Evolutionary conservation across 148 eudicot species (phyloP).

Genomic region (Chenopodium berlandieri): DNA sequence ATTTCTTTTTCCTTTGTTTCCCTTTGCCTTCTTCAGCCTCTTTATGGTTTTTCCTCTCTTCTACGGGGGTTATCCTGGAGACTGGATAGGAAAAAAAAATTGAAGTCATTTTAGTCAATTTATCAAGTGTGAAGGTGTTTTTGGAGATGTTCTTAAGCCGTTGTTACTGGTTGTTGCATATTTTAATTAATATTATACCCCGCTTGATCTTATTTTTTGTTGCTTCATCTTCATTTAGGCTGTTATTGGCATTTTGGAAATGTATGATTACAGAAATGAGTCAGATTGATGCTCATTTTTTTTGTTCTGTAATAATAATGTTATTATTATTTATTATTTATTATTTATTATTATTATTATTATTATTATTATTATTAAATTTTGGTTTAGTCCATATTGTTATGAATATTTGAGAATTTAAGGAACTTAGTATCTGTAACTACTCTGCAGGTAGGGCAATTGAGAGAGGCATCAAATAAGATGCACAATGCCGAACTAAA

Average conservation of each 20-base stretch:
- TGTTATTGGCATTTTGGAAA: background rate
- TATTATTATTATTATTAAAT: background rate
- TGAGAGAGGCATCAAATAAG: slow-evolving; percentile 79
- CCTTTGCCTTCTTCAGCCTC: background rate
- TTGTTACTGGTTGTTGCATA: background rate
- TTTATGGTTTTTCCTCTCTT: background rate
- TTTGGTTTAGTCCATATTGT: background rate
- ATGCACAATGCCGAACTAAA: slow-evolving; percentile 74
- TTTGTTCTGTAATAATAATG: background rate
- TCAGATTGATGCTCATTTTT: background rate
- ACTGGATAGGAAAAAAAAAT: background rate
- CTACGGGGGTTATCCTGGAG: background rate
- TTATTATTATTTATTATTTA: too few relatives aligned
- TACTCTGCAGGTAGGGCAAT: slow-evolving; percentile 66
- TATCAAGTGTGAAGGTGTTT: background rate
- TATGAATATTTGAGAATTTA: background rate
- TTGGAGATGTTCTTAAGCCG: background rate
- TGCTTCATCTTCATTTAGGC: background rate
- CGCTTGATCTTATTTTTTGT: background rate
- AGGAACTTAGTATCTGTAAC: background rate
- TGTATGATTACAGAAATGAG: background rate
- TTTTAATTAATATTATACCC: background rate
- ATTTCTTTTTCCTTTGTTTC: too few relatives aligned
- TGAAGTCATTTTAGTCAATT: background rate
- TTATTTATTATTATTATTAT: too few relatives aligned